Conservation (phyloP, 2,329 filamentous ascomycete genomes). For the Pseudogymnoascus sp. region DNA sequence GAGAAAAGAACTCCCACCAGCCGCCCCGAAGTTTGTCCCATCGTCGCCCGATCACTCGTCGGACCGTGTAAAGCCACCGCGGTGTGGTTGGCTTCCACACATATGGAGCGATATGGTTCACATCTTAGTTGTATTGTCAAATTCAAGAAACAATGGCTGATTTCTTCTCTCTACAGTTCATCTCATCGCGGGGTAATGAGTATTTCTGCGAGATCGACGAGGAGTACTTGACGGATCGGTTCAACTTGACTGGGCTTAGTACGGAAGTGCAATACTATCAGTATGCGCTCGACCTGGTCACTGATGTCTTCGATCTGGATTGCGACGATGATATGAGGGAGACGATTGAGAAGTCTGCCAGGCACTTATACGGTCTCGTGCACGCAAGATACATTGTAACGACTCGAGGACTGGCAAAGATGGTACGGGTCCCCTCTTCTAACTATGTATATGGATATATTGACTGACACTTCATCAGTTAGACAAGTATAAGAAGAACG, state of each 20-base stretch:
- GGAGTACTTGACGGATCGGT: constrained; percentile 94
- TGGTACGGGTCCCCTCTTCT: constrained; percentile 55
- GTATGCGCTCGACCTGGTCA: constrained; percentile 94
- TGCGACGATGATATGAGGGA: constrained; percentile 98
- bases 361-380: constrained; percentile 91
- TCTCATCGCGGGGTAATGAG: constrained; percentile 93
- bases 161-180: constrained; percentile 53
- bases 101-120: neutral
- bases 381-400: constrained; percentile 97
- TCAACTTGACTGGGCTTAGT: constrained; percentile 95
- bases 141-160: neutral
- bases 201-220: constrained; percentile 99
- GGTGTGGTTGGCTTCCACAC: neutral
- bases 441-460: neutral
- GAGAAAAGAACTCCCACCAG: neutral
- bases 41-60: neutral
- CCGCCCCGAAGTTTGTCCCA: neutral
- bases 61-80: neutral
- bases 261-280: constrained; percentile 98
- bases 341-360: constrained; percentile 93
- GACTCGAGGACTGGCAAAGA: constrained; percentile 86
- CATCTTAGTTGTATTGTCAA: neutral
- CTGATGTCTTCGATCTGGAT: constrained; percentile 96
- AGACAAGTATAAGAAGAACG: constrained; percentile 96
- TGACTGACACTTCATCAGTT: constrained; percentile 51